Conservation (phyloP, 768 basidiomycete genomes). For the Tulasnella sp. region DNA sequence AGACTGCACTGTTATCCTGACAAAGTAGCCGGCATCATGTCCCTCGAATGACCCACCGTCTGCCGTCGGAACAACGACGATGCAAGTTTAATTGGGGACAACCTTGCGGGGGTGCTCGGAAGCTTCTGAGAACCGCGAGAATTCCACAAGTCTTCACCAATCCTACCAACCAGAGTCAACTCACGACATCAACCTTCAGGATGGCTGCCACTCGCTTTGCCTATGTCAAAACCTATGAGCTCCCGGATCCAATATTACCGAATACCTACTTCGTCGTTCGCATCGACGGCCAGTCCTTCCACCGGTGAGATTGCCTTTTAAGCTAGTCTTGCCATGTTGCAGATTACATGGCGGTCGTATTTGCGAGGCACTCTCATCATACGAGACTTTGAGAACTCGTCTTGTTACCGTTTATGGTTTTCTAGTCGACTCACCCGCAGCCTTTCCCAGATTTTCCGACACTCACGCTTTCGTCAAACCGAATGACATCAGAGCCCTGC, state of each 20-base stretch:
- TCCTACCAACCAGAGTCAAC: neutral
- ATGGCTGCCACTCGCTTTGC: slow-evolving; percentile 95
- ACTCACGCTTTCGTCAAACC: slow-evolving; percentile 69
- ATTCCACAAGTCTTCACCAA: too few relatives aligned
- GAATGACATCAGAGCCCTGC: slow-evolving; percentile 68
- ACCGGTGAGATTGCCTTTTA: slow-evolving; percentile 54
- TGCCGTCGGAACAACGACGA: too few relatives aligned
- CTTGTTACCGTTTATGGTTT: neutral
- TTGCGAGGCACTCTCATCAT: too few relatives aligned
- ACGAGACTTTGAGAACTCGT: too few relatives aligned
- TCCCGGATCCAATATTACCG: slow-evolving; percentile 77
- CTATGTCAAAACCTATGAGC: slow-evolving; percentile 84
- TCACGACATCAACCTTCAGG: neutral
- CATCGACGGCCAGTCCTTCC: slow-evolving; percentile 89
- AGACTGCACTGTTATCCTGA: too few relatives aligned
- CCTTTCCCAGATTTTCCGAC: slow-evolving; percentile 63
- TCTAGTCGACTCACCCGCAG: neutral
- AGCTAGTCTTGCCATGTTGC: neutral
- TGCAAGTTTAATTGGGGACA: too few relatives aligned
- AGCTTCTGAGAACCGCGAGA: neutral
- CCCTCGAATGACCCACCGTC: too few relatives aligned
- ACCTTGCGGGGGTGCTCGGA: too few relatives aligned
- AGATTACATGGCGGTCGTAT: neutral
- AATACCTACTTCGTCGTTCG: slow-evolving; percentile 78
- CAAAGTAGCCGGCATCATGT: too few relatives aligned